Base-by-base conservation (phyloP, 257 asterid genomes). In the Solanum chiquidenum region DNA sequence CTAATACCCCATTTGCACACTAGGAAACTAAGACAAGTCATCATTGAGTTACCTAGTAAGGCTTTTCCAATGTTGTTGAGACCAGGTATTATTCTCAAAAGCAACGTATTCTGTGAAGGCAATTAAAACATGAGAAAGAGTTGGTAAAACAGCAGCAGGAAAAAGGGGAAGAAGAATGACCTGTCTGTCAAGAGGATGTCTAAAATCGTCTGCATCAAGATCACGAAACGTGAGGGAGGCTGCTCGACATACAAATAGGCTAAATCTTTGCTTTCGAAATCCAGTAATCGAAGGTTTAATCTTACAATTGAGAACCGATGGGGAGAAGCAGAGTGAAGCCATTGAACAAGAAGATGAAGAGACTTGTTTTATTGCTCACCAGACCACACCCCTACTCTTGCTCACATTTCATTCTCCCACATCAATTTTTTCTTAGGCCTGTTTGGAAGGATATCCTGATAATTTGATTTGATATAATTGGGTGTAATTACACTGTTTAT, bases 131-230 rank as follows among this genome's bases (percentile, higher is more conserved):
- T 72, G 7, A 55, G 29, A 29, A 29, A 29, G 29, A 29, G 29
- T 29, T 29, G 29, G 29, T 29, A 29, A 34, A 34, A 4, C 31
- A n/a, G 21, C 49, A 82, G 6, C 31, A 9, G 29, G 2, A 62
- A 62, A 58, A 23, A 21, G 9, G 14, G 12, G 1, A n/a, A 60
- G n/a, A 7, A 3, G 23, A 83, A 40, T 82, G 31, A 95, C 99
- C 91, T 96, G 99, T 93, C 93, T 94, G 92, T 95, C 99, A 55
- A 96, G 96, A 86, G 99, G 99, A 73, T 96, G 99, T 7, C 98
- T 93, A 86, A 96, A 88, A 87, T 96, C 99, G 90, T 96, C 99
- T 1, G 98, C 99, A 84, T 96, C 98, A 6, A 96, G 93, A 88
- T 94, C 91, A 80, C 94, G 94, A 90, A 88, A 83, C 73, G 91